These are phyloP conservation scores for Leccinum pachyderme DNA, from an alignment of 1,284 basidiomycete genomes.

Conservation along the genomic window DNA sequence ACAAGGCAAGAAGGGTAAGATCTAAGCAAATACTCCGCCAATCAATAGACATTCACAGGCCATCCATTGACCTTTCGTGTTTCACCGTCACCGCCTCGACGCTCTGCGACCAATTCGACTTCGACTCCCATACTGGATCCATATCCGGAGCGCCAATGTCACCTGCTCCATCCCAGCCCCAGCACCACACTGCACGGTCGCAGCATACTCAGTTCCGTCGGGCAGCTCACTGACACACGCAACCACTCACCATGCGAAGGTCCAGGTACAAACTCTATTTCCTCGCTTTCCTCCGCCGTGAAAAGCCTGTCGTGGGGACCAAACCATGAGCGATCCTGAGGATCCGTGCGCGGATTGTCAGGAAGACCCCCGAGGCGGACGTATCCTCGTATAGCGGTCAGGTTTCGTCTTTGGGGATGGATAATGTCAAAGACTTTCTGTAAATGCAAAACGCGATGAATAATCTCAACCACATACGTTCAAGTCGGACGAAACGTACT, in stretches of 20 bases:
- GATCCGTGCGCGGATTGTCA: constrained; percentile 91
- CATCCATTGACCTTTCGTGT: constrained; percentile 61
- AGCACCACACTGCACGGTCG: constrained; percentile 80
- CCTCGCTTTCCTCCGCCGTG: constrained; percentile 79
- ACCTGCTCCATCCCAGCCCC: constrained; percentile 98
- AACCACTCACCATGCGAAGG: constrained; percentile 80
- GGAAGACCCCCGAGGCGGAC: constrained; percentile 87
- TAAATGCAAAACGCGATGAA: constrained; percentile 7
- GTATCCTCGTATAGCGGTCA: constrained; percentile 92
- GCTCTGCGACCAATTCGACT: constrained; percentile 66
- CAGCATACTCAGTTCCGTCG: constrained; percentile 4
- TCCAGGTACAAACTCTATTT: constrained; percentile 73
- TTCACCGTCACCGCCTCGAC: constrained; percentile 66
- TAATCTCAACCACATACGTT: neutral
- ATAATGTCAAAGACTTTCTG: constrained; percentile 92
- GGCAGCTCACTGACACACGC: neutral
- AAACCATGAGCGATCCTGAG: constrained; percentile 93
- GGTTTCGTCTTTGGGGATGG: constrained; percentile 83
- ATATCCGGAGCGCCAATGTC: constrained; percentile 94
- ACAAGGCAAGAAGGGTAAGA: constrained; percentile 4
- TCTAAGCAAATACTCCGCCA: constrained; percentile 14
- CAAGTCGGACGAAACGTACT: constrained; percentile 42
- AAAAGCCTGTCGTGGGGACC: constrained; percentile 94
- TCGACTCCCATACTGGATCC: constrained; percentile 91
- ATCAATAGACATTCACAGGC: constrained; percentile 11